phyloP scores from a whole-genome alignment of 768 basidiomycete genomes.

The Mrakia gelida region DNA sequence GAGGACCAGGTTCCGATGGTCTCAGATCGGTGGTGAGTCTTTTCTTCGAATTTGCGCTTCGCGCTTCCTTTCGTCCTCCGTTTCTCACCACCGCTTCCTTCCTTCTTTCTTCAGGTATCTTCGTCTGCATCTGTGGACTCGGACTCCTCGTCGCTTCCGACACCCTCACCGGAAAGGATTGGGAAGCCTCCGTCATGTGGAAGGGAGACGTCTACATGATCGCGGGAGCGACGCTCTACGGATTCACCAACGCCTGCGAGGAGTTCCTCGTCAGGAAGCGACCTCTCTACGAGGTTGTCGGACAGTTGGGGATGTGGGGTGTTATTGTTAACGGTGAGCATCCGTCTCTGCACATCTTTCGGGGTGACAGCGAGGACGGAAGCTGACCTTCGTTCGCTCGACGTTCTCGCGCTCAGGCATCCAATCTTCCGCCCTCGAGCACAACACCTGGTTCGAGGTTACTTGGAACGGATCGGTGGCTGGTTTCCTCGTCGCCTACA shows the following conservation, averaged over 20 bases:
- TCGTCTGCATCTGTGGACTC: slow-evolving; percentile 69
- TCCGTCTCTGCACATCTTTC: background rate
- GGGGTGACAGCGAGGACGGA: slow-evolving; percentile 50
- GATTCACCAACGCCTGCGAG: slow-evolving; percentile 66
- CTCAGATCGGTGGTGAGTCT: slow-evolving; percentile 60
- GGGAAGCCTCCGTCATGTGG: slow-evolving; percentile 58
- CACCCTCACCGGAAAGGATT: slow-evolving; percentile 70
- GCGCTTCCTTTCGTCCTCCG: background rate
- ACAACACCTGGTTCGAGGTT: slow-evolving; percentile 58
- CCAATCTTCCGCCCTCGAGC: slow-evolving; percentile 68
- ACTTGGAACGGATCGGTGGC: slow-evolving; percentile 69
- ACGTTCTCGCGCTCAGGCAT: slow-evolving; percentile 48
- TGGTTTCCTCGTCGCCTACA: slow-evolving; percentile 56
- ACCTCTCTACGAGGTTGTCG: slow-evolving; percentile 81
- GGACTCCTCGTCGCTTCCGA: slow-evolving; percentile 77
- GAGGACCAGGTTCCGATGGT: slow-evolving; percentile 74
- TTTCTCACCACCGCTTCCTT: slow-evolving; percentile 43
- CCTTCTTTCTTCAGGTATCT: slow-evolving; percentile 50
- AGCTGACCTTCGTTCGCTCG: background rate
- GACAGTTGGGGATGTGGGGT: slow-evolving; percentile 81
- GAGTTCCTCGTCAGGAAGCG: slow-evolving; percentile 76
- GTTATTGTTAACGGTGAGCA: slow-evolving; percentile 47
- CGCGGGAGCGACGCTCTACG: slow-evolving; percentile 76
- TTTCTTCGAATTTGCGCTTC: slow-evolving; percentile 6
- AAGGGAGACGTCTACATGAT: slow-evolving; percentile 86